These are phyloP conservation scores for Daldinia vernicosa DNA, from an alignment of 495 filamentous ascomycete genomes.

Conservation along the genomic window DNA sequence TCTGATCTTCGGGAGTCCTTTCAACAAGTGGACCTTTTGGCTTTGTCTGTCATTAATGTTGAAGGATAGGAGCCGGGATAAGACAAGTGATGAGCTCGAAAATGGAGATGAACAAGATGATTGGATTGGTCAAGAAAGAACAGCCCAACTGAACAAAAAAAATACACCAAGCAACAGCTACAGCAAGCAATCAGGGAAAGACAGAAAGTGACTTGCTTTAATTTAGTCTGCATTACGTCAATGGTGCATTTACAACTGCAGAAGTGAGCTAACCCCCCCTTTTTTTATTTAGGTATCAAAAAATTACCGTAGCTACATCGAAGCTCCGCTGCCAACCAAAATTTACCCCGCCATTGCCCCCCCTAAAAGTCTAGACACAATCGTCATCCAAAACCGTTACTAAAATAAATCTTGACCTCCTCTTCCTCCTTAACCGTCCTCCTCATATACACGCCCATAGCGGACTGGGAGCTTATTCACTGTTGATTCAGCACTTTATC, in stretches of 20 bases:
- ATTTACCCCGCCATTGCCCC: slow-evolving; percentile 39
- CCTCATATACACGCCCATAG: background rate
- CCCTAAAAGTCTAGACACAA: slow-evolving; percentile 19
- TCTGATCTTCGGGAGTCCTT: background rate
- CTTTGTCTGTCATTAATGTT: slow-evolving; percentile 25
- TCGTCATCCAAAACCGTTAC: slow-evolving; percentile 32
- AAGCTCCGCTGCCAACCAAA: slow-evolving; percentile 38
- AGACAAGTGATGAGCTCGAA: slow-evolving; percentile 26
- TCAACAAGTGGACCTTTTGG: background rate
- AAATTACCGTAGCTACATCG: slow-evolving; percentile 31
- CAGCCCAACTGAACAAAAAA: slow-evolving; percentile 22
- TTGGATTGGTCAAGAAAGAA: slow-evolving; percentile 15
- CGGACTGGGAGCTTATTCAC: background rate
- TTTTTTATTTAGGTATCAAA: slow-evolving; percentile 29
- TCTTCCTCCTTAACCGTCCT: slow-evolving; percentile 22
- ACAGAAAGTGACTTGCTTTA: slow-evolving; percentile 14
- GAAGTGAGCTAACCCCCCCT: slow-evolving; percentile 35
- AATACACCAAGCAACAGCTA: slow-evolving; percentile 6
- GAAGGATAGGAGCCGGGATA: slow-evolving; percentile 9
- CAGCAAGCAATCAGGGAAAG: slow-evolving; percentile 25
- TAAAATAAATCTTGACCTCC: slow-evolving; percentile 37
- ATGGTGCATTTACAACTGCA: slow-evolving; percentile 37
- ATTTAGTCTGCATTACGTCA: slow-evolving; percentile 47
- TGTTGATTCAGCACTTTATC: slow-evolving; percentile 7
- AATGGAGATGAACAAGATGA: slow-evolving; percentile 6